These are phyloP conservation scores for Globisporangium radiosum DNA, from an alignment of 352 stramenopile genomes.

Conservation along the genomic window DNA sequence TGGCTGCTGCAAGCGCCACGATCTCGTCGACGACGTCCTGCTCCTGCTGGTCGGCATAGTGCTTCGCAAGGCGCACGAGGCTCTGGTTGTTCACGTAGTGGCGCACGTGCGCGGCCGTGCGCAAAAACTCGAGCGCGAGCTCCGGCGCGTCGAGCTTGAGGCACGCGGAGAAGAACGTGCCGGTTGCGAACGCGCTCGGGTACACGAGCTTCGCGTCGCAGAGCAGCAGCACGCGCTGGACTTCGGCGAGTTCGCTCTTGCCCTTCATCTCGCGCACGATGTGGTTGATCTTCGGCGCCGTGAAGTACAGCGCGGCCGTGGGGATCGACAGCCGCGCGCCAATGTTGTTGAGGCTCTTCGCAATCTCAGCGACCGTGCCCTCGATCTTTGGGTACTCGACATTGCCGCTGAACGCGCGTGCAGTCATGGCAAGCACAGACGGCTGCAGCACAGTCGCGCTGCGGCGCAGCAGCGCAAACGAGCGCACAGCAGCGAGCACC, in stretches of 20 bases:
- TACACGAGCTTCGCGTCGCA: constrained; percentile 76
- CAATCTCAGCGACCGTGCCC: constrained; percentile 61
- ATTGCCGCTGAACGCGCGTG: constrained; percentile 70
- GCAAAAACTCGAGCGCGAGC: constrained; percentile 66
- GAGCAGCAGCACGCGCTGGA: constrained; percentile 67
- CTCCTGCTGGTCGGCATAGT: constrained; percentile 48
- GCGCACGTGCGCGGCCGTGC: constrained; percentile 56
- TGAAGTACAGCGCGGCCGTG: constrained; percentile 74
- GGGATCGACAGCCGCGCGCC: constrained; percentile 70
- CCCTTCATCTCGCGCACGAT: constrained; percentile 80
- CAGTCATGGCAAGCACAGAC: background rate
- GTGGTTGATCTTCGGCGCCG: constrained; percentile 76
- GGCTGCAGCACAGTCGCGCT: background rate
- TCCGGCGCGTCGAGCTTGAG: constrained; percentile 54
- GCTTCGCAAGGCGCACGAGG: constrained; percentile 62
- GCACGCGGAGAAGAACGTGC: constrained; percentile 62
- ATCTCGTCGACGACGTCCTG: constrained; percentile 60
- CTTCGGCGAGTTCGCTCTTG: constrained; percentile 54
- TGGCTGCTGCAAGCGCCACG: constrained; percentile 36
- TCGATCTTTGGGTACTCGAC: constrained; percentile 80
- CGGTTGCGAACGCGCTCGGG: constrained; percentile 49
- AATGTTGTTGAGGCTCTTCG: constrained; percentile 62
- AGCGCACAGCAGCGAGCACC: constrained; percentile 15
- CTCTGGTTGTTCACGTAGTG: constrained; percentile 79
- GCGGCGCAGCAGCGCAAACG: constrained; percentile 12